These are phyloP conservation scores for Cladosporium sp. DNA, from an alignment of 2,329 filamentous ascomycete genomes.

Conservation along the genomic window DNA sequence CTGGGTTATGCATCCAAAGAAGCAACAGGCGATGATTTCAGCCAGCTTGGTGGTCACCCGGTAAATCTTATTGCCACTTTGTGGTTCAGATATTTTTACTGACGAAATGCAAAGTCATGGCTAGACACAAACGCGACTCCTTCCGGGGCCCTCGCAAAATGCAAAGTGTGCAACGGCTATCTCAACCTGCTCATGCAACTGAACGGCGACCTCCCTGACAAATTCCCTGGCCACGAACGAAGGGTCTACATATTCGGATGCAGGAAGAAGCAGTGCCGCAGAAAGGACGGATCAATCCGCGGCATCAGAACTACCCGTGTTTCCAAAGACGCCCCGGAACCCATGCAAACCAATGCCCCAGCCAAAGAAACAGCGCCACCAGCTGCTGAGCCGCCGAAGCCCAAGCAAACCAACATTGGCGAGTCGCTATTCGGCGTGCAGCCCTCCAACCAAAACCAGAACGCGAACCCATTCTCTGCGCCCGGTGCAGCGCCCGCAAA, in stretches of 20 bases:
- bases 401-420: slow-evolving; percentile 46
- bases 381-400: slow-evolving; percentile 18
- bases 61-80: slow-evolving; percentile 49
- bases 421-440: slow-evolving; percentile 65
- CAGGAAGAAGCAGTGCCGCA: slow-evolving; percentile 67
- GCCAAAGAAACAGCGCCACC: slow-evolving; percentile 17
- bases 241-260: slow-evolving; percentile 84
- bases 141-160: slow-evolving; percentile 71
- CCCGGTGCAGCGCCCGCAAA: slow-evolving; percentile 25
- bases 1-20: slow-evolving; percentile 84
- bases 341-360: slow-evolving; percentile 16
- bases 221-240: slow-evolving; percentile 80
- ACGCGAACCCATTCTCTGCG: slow-evolving; percentile 59
- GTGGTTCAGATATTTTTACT: not conserved
- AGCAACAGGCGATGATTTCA: slow-evolving; percentile 72
- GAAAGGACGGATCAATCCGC: slow-evolving; percentile 76
- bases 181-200: slow-evolving; percentile 86
- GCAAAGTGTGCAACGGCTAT: slow-evolving; percentile 76
- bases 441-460: slow-evolving; percentile 23
- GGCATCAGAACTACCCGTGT: slow-evolving; percentile 63
- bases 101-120: slow-evolving; percentile 62
- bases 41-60: slow-evolving; percentile 78
- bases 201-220: slow-evolving; percentile 80
- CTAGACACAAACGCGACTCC: slow-evolving; percentile 65
- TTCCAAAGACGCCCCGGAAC: slow-evolving; percentile 12